These are phyloP conservation scores for Talaromyces verruculosus DNA, from an alignment of 2,329 filamentous ascomycete genomes.

Conservation along the genomic window DNA sequence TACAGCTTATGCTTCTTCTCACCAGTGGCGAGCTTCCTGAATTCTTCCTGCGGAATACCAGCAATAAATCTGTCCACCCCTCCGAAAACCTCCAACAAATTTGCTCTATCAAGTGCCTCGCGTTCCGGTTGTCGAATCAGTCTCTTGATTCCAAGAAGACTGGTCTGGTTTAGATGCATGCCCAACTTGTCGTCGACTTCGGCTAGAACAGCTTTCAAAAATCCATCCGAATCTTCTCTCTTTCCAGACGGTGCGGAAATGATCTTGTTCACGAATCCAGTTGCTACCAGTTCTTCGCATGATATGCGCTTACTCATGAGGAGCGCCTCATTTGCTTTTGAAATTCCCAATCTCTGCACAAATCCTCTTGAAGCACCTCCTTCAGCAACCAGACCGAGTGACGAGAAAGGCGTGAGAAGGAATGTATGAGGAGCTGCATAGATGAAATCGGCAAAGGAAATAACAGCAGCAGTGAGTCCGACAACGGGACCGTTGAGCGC, in stretches of 20 bases:
- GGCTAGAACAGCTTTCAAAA: slow-evolving; percentile 67
- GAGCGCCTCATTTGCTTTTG: slow-evolving; percentile 86
- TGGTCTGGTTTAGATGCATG: slow-evolving; percentile 74
- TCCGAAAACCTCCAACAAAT: slow-evolving; percentile 79
- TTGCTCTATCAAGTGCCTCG: slow-evolving; percentile 72
- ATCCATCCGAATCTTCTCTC: slow-evolving; percentile 65
- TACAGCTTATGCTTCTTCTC: slow-evolving; percentile 94
- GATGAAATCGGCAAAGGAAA: slow-evolving; percentile 86
- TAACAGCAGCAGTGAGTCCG: slow-evolving; percentile 80
- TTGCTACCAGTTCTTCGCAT: slow-evolving; percentile 68
- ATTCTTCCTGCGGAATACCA: slow-evolving; percentile 85
- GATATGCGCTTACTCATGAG: slow-evolving; percentile 81
- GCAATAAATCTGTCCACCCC: slow-evolving; percentile 77
- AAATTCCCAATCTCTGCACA: slow-evolving; percentile 74
- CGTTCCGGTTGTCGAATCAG: slow-evolving; percentile 73
- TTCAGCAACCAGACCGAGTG: slow-evolving; percentile 81
- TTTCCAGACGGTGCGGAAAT: slow-evolving; percentile 59
- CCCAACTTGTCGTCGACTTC: slow-evolving; percentile 83
- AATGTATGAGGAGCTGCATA: slow-evolving; percentile 81
- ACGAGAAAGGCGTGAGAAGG: slow-evolving; percentile 87
- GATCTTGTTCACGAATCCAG: slow-evolving; percentile 84
- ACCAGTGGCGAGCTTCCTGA: slow-evolving; percentile 76
- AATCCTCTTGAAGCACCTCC: slow-evolving; percentile 78
- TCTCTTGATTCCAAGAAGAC: slow-evolving; percentile 79
- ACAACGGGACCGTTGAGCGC: slow-evolving; percentile 91